Percentiles rank a stretch among this genome's conserved stretches.
phyloP scores from a whole-genome alignment of 352 stramenopile species.

The Phytophthora pseudosyringae region DNA sequence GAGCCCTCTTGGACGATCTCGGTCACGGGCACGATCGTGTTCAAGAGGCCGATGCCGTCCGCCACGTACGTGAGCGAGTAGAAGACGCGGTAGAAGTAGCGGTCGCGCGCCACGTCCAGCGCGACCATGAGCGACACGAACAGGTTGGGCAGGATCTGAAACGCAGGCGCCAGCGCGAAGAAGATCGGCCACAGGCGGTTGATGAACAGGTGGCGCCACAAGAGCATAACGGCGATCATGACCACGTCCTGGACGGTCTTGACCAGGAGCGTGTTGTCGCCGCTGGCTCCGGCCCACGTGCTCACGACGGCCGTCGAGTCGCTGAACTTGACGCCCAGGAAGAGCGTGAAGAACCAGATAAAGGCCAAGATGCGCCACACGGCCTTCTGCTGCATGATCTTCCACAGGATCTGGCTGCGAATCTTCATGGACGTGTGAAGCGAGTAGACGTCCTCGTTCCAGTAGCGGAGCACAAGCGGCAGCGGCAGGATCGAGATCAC shows the following conservation, averaged over 20 bases:
- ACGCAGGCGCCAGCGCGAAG: slow-evolving; percentile 58
- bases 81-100: slow-evolving; percentile 66
- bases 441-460: slow-evolving; percentile 72
- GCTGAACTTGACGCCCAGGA: slow-evolving; percentile 62
- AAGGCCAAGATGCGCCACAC: slow-evolving; percentile 76
- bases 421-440: slow-evolving; percentile 67
- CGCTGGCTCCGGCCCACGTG: slow-evolving; percentile 46
- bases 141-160: slow-evolving; percentile 58
- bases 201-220: slow-evolving; percentile 65
- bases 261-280: slow-evolving; percentile 55
- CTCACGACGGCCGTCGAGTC: slow-evolving; percentile 50
- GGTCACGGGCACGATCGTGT: slow-evolving; percentile 62
- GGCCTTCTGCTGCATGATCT: slow-evolving; percentile 80
- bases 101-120: slow-evolving; percentile 53
- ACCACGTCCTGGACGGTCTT: slow-evolving; percentile 56
- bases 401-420: slow-evolving; percentile 70
- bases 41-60: slow-evolving; percentile 60
- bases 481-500: slow-evolving; percentile 61
- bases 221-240: slow-evolving; percentile 59
- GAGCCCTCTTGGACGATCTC: slow-evolving; percentile 76
- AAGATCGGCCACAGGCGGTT: slow-evolving; percentile 65
- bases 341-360: slow-evolving; percentile 66
- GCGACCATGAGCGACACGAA: slow-evolving; percentile 49
- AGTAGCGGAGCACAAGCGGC: slow-evolving; percentile 59
- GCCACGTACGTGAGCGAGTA: slow-evolving; percentile 55